Conservation (phyloP, 768 basidiomycete genomes). For the Baorangia bicolor region DNA sequence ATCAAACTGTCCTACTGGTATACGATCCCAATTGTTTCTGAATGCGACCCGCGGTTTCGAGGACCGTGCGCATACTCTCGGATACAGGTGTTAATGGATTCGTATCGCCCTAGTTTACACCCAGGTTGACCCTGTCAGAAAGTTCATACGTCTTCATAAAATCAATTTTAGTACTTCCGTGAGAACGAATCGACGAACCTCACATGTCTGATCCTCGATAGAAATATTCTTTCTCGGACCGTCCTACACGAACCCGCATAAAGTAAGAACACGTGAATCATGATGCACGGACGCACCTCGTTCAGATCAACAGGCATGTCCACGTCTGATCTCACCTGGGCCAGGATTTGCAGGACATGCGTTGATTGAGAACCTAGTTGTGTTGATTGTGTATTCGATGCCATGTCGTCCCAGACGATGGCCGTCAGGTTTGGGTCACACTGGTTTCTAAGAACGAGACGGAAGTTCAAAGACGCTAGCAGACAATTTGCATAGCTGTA, state of each 20-base stretch:
- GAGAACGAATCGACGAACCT: background rate
- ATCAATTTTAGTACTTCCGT: background rate
- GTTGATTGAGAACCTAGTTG: background rate
- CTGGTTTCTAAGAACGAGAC: constrained; percentile 3
- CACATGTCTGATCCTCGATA: background rate
- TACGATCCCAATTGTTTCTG: background rate
- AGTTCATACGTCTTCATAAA: background rate
- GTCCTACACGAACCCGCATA: background rate
- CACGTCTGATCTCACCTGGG: background rate
- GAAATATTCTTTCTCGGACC: background rate
- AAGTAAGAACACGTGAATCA: background rate
- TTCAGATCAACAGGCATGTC: background rate
- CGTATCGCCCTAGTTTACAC: background rate
- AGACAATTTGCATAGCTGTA: constrained; percentile 19
- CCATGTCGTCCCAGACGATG: constrained; percentile 2
- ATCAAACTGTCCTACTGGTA: too few species aligned
- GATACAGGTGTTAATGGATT: background rate
- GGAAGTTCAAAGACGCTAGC: constrained; percentile 18
- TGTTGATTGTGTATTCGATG: background rate
- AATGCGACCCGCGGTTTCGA: background rate
- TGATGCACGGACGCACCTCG: background rate
- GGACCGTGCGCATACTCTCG: background rate
- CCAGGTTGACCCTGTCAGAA: background rate
- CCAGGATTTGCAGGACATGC: background rate
- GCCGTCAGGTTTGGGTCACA: background rate